Percentiles rank a stretch among this genome's conserved stretches.
phyloP scores from a whole-genome alignment of 1,284 basidiomycete species.

The Ceratobasidium sp. region DNA sequence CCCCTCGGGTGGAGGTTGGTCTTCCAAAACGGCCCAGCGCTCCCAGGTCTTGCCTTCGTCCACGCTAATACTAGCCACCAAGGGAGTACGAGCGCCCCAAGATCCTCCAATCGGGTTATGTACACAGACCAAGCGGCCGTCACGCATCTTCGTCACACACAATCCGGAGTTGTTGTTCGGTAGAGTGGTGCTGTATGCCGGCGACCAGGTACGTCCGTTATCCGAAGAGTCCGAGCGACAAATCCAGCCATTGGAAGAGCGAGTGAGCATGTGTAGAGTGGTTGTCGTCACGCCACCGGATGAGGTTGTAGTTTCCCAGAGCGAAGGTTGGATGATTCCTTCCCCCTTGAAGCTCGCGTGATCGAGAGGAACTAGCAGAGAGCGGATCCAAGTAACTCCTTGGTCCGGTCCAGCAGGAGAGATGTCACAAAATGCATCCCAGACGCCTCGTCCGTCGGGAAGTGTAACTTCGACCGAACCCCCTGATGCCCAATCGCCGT shows the following conservation, averaged over 20 bases:
- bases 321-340: conserved; percentile 50
- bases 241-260: conserved; percentile 46
- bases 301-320: conserved; percentile 47
- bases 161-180: conserved; percentile 51
- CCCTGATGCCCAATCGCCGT: too few species aligned
- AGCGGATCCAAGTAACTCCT: conserved; percentile 47
- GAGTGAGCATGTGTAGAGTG: conserved; percentile 46
- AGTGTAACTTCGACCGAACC: conserved; percentile 49
- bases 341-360: conserved; percentile 49
- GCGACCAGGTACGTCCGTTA: conserved; percentile 48
- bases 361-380: conserved; percentile 46
- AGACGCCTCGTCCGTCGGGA: conserved; percentile 44
- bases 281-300: conserved; percentile 4
- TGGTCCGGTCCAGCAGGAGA: conserved; percentile 48
- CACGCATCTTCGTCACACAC: conserved; percentile 17
- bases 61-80: conserved; percentile 46
- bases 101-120: conserved; percentile 45
- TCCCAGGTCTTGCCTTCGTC: conserved; percentile 50
- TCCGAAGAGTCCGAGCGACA: conserved; percentile 49
- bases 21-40: conserved; percentile 48
- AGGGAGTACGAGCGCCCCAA: conserved; percentile 51
- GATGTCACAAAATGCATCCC: conserved; percentile 49
- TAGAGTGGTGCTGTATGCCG: conserved; percentile 46
- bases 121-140: conserved; percentile 48
- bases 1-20: conserved; percentile 45